Evolutionary conservation across 2,329 filamentous ascomycete genomes (phyloP), one percentile per base, ranked within the genome.

Genomic region (Zelopaecilomyces penicillatus): DNA sequence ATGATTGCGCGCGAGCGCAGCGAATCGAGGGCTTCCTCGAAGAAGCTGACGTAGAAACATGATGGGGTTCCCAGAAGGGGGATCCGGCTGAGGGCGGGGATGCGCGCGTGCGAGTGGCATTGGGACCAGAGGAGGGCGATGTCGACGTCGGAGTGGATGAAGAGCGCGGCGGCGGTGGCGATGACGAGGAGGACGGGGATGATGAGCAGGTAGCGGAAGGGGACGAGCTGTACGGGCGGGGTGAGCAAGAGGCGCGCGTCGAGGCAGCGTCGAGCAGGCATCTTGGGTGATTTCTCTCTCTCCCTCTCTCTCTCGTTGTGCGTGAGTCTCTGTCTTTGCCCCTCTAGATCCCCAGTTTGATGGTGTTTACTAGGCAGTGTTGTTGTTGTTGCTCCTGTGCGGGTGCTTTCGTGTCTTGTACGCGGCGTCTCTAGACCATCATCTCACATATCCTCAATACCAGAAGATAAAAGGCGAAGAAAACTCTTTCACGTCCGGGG

Each of bases 41-140:
- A 69, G 63, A 75, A 74, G 63, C 67, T 69, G 54, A 74, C 61
- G 46, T 74, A 56, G 57, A 72, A 76, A 59, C 74, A 77, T 29
- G 63, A 47, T 11, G 70, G 68, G 2, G 70, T 61, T 33, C 71
- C 71, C 27, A 76, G 43, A 37, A 68, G 47, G 5, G 71, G 71
- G 3, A 73, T 54, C n/a, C 57, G 65, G 38, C 66, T 68, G 26
- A 77, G 55, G 12, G 42, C 61, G 8, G 69, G 70, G 26, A 76
- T 54, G 11, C 68, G 68, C 6, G 70, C 58, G 47, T 60, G 68
- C 2, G 74, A 63, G 55, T 75, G 68, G 59, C 74, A 77, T 52
- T 76, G 73, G 37, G 71, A 75, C 62, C 69, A 75, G 47, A 77
- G 70, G 49, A 75, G 62, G 12, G 70, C 66, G 44, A 69, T 62